A percentile compares a stretch with the other conserved stretches of the same genome.
Conservation (phyloP, 176 grass and related monocot species). For the Hordeum vulgare region DNA sequence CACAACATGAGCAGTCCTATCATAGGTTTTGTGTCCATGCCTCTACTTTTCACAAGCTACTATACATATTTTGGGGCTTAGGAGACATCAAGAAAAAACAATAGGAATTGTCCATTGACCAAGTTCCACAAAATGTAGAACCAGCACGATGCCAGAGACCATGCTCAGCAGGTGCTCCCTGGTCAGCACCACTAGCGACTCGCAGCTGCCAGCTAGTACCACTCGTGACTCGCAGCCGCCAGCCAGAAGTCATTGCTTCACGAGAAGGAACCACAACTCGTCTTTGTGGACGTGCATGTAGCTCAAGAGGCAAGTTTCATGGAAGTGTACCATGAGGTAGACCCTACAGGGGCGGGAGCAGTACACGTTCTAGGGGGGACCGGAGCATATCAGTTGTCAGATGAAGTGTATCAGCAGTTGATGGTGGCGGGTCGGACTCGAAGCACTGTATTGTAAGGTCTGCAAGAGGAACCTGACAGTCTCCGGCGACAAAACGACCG, state of each 20-base stretch:
- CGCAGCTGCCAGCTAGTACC: conserved; percentile 35
- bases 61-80: background rate
- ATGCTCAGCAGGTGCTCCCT: conserved; percentile 66
- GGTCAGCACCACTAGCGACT: conserved; percentile 19
- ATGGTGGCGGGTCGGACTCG: conserved; percentile 35
- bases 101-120: too few species aligned
- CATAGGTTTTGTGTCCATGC: background rate
- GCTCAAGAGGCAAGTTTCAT: conserved; percentile 36
- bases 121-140: conserved; percentile 43
- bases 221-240: background rate
- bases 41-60: background rate
- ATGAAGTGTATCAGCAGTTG: conserved; percentile 51
- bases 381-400: conserved; percentile 69
- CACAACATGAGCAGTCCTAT: too few species aligned
- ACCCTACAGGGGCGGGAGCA: conserved; percentile 58
- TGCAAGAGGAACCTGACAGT: conserved; percentile 49
- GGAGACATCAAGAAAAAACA: too few species aligned
- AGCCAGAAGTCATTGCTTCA: background rate
- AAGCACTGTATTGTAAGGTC: conserved; percentile 53
- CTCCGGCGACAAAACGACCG: conserved; percentile 48
- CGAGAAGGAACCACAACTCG: conserved; percentile 45
- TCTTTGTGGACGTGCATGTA: conserved; percentile 44
- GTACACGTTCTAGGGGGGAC: conserved; percentile 52
- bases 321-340: conserved; percentile 66
- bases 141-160: conserved; percentile 68